These are phyloP conservation scores for Fusarium sp. DNA, from an alignment of 2,329 filamentous ascomycete species.

Conservation along the genomic window DNA sequence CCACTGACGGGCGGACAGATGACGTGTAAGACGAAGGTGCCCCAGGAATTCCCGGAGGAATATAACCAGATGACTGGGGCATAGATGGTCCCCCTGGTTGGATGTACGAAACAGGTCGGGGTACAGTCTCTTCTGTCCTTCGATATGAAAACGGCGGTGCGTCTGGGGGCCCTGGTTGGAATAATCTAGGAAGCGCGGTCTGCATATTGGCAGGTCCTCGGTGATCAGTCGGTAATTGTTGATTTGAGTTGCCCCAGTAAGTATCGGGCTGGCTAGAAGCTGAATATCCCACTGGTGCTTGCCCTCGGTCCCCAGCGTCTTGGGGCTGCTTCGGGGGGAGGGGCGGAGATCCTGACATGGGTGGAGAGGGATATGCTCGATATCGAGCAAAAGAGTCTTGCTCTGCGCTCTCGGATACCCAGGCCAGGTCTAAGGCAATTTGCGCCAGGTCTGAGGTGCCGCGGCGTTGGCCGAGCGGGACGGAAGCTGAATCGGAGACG, in stretches of 20 bases:
- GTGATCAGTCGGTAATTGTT: conserved; percentile 36
- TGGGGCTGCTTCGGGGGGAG: conserved; percentile 67
- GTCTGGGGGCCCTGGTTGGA: conserved; percentile 41
- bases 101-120: conserved; percentile 40
- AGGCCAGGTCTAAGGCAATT: conserved; percentile 58
- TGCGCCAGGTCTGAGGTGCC: conserved; percentile 64
- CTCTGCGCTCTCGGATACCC: conserved; percentile 61
- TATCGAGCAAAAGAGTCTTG: conserved; percentile 64
- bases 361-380: conserved; percentile 75
- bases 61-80: conserved; percentile 37
- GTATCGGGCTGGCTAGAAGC: conserved; percentile 58
- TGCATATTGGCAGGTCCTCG: conserved; percentile 41
- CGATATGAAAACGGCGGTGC: conserved; percentile 41
- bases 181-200: conserved; percentile 40
- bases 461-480: conserved; percentile 68
- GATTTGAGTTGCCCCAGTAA: conserved; percentile 55
- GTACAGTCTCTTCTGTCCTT: conserved; percentile 38
- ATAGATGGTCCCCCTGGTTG: conserved; percentile 32
- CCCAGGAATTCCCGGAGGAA: conserved; percentile 30
- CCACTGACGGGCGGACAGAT: conserved; percentile 47
- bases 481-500: conserved; percentile 54
- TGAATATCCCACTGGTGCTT: conserved; percentile 55
- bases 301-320: conserved; percentile 66
- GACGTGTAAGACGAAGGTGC: conserved; percentile 34
- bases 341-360: conserved; percentile 77